Conservation (phyloP, 176 grass and related monocot species). For the Zoysia japonica region DNA sequence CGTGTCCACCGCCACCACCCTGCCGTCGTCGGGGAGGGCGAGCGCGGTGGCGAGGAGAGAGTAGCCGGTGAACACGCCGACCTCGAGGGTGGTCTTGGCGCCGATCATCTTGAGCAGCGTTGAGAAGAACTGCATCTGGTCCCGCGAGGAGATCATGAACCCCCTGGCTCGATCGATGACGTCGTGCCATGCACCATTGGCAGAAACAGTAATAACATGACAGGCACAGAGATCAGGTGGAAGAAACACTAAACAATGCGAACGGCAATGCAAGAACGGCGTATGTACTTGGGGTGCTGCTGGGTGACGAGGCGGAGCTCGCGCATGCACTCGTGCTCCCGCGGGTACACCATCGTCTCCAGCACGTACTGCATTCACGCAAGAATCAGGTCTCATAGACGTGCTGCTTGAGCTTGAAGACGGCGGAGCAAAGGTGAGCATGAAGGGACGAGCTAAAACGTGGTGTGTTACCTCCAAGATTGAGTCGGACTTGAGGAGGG, state of each 20-base stretch:
- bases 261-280: too few relatives aligned
- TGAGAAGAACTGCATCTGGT: slow-evolving; percentile 61
- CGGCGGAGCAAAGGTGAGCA: too few relatives aligned
- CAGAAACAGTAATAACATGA: too few relatives aligned
- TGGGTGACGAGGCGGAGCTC: slow-evolving; percentile 69
- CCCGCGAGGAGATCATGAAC: slow-evolving; percentile 46
- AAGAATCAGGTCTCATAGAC: not conserved
- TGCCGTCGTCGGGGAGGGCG: slow-evolving; percentile 61
- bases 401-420: too few relatives aligned
- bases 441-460: not conserved
- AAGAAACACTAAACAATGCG: not conserved
- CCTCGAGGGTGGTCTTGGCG: slow-evolving; percentile 62
- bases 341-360: slow-evolving; percentile 64
- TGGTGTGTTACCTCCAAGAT: not conserved
- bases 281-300: slow-evolving; percentile 44
- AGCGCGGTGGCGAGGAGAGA: slow-evolving; percentile 74
- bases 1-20: slow-evolving; percentile 58
- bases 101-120: slow-evolving; percentile 75
- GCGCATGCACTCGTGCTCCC: slow-evolving; percentile 64
- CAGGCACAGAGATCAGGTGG: too few relatives aligned
- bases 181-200: too few relatives aligned
- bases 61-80: slow-evolving; percentile 86
- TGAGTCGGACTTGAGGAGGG: not conserved
- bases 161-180: not conserved
- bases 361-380: slow-evolving; percentile 54